Evolutionary conservation across 768 basidiomycete species (phyloP).

Genomic region (Suillus subalutaceus): DNA sequence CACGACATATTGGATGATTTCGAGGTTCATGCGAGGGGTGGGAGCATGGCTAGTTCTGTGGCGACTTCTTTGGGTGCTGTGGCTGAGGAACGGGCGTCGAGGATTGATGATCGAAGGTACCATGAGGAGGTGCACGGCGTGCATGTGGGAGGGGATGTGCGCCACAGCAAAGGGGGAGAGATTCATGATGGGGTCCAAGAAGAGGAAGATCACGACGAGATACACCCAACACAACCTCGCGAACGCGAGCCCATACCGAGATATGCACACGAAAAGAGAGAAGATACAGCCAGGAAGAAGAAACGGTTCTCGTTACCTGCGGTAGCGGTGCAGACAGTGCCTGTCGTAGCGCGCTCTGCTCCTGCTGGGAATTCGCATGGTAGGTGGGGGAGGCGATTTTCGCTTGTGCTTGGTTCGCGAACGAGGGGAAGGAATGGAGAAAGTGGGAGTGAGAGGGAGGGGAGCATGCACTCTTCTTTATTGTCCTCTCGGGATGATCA

Average conservation of each 20-base stretch:
- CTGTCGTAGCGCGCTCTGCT: conserved; percentile 62
- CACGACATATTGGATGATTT: conserved; percentile 71
- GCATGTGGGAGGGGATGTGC: not conserved
- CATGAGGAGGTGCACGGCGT: conserved; percentile 13
- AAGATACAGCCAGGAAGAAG: conserved; percentile 62
- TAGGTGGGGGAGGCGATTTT: conserved; percentile 50
- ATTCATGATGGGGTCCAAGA: not conserved
- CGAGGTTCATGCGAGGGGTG: conserved; percentile 36
- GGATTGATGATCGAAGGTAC: conserved; percentile 10
- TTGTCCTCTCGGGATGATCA: conserved; percentile 1
- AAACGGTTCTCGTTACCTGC: conserved; percentile 80
- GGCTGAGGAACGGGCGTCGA: not conserved
- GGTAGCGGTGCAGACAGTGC: conserved; percentile 73
- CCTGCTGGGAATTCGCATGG: conserved; percentile 23
- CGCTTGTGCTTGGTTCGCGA: conserved; percentile 54
- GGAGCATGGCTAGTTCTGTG: conserved; percentile 34
- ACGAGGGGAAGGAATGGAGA: conserved; percentile 24
- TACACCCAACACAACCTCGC: not conserved
- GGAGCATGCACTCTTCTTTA: not conserved
- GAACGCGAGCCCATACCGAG: not conserved
- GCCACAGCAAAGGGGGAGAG: not conserved
- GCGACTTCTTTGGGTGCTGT: conserved; percentile 28
- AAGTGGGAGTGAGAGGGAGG: conserved; percentile 10
- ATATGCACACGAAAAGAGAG: conserved; percentile 30
- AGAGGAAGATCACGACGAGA: not conserved